A percentile compares a stretch with the other conserved stretches of the same genome.
These are phyloP conservation scores for Ophiostoma tasmaniense DNA, from an alignment of 2,329 filamentous ascomycete species.

Conservation along the genomic window DNA sequence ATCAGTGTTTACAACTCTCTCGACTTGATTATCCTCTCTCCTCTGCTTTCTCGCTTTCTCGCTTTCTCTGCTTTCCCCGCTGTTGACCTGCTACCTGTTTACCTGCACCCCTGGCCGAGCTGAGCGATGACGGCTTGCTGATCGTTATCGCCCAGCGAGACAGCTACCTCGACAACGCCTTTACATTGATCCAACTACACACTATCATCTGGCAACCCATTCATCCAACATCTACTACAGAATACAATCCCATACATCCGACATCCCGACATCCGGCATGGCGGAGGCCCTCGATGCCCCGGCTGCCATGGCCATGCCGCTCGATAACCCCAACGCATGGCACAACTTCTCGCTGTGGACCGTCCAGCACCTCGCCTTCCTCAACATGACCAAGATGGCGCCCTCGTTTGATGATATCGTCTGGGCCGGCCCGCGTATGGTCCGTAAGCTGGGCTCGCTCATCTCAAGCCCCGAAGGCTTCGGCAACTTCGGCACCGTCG, in stretches of 20 bases:
- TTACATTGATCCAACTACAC: neutral
- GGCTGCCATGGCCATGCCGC: conserved; percentile 19
- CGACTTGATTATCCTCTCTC: neutral
- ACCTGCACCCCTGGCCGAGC: neutral
- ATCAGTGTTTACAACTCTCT: neutral
- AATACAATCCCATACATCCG: neutral
- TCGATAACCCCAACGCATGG: conserved; percentile 40
- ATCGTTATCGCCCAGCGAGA: conserved; percentile 10
- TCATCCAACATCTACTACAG: neutral
- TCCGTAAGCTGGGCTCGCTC: conserved; percentile 59
- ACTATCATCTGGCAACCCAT: neutral
- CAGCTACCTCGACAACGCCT: neutral
- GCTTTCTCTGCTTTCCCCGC: neutral
- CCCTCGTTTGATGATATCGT: conserved; percentile 62
- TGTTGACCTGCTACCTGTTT: no score
- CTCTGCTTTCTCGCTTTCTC: neutral
- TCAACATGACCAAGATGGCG: conserved; percentile 44
- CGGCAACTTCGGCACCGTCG: conserved; percentile 23
- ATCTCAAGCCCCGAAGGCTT: conserved; percentile 51
- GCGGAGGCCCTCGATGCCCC: conserved; percentile 23
- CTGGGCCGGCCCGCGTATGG: conserved; percentile 60
- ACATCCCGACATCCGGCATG: conserved; percentile 14
- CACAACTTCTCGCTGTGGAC: conserved; percentile 49
- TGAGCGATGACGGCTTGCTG: conserved; percentile 13
- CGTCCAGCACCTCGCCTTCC: conserved; percentile 33